A percentile compares a stretch with the other conserved stretches of the same genome.
phyloP scores from a whole-genome alignment of 306 rosid species.

The Gastrolobium bilobum region DNA sequence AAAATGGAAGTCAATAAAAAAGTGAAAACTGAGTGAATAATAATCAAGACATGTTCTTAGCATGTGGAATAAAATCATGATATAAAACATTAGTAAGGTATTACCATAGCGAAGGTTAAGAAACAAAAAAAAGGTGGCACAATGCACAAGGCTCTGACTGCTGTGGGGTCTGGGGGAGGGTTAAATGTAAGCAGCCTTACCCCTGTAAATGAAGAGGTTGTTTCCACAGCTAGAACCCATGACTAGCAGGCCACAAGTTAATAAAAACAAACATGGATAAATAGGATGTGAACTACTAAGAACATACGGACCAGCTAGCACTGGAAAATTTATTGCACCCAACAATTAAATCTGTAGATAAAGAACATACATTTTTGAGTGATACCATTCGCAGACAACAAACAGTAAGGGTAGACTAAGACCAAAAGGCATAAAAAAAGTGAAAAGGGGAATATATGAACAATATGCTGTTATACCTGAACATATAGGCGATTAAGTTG shows the following conservation, averaged over 20 bases:
- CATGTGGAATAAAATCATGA: neutral
- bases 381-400: slow-evolving; percentile 5
- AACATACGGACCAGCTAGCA: slow-evolving; percentile 2
- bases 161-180: neutral
- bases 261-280: neutral
- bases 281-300: neutral
- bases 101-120: neutral
- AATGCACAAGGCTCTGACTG: neutral
- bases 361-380: slow-evolving; percentile 7
- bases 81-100: neutral
- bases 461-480: slow-evolving; percentile 69
- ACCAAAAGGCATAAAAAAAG: slow-evolving; percentile 29
- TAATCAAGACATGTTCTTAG: slow-evolving; percentile 2
- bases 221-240: neutral
- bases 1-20: slow-evolving; percentile 8
- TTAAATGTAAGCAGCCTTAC: slow-evolving; percentile 4
- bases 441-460: slow-evolving; percentile 35
- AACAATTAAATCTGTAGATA: slow-evolving; percentile 21
- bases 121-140: neutral
- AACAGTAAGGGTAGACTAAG: slow-evolving; percentile 30
- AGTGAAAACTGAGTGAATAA: slow-evolving; percentile 14
- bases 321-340: slow-evolving; percentile 11
- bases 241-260: slow-evolving; percentile 17
- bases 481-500: slow-evolving; percentile 91
- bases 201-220: neutral